Conservation (phyloP, 805 yeast species). For the Danielia reshetovae region DNA sequence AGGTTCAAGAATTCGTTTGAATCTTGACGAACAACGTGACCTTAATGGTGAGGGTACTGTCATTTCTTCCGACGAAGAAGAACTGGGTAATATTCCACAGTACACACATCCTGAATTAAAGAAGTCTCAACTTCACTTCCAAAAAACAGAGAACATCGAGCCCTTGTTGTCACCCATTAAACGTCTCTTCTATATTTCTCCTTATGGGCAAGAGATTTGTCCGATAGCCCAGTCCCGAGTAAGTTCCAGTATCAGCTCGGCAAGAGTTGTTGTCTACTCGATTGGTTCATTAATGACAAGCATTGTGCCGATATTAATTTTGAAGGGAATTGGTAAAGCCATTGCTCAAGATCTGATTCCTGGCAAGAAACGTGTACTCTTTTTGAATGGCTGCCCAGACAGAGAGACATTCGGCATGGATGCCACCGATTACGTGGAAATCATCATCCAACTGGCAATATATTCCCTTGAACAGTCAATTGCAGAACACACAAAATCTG, state of each 20-base stretch:
- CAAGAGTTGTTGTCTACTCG: constrained; percentile 64
- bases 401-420: constrained; percentile 73
- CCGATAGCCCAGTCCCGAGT: constrained; percentile 71
- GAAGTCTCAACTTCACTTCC: constrained; percentile 70
- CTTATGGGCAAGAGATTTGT: constrained; percentile 81
- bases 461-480: constrained; percentile 42
- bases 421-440: constrained; percentile 55
- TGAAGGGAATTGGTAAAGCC: constrained; percentile 70
- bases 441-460: constrained; percentile 51
- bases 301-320: constrained; percentile 69
- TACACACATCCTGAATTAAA: constrained; percentile 77
- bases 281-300: constrained; percentile 91
- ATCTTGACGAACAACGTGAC: constrained; percentile 3
- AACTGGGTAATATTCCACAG: constrained; percentile 61
- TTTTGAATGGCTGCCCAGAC: constrained; percentile 72
- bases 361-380: constrained; percentile 47
- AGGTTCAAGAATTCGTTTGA: not conserved
- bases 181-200: constrained; percentile 74
- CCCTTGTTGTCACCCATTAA: constrained; percentile 74
- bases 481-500: constrained; percentile 7
- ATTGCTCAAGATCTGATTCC: constrained; percentile 27
- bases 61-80: constrained; percentile 24
- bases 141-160: constrained; percentile 47
- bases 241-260: constrained; percentile 41
- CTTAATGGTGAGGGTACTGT: not conserved